These are phyloP conservation scores for Calonectria hawksworthii DNA, from an alignment of 2,329 filamentous ascomycete genomes.

Conservation along the genomic window DNA sequence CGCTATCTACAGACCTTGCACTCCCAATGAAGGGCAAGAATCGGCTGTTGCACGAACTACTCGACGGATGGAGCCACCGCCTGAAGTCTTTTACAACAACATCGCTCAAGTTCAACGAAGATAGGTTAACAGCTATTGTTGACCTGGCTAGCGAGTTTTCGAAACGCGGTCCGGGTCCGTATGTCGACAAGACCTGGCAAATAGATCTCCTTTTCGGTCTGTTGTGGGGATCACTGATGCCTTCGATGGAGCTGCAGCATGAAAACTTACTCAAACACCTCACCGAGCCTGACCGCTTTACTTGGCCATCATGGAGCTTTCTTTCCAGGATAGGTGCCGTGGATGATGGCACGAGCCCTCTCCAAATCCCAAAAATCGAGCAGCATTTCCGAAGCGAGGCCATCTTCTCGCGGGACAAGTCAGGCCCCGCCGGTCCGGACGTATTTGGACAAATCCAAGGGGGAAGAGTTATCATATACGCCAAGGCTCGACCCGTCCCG, in stretches of 20 bases:
- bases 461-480: background rate
- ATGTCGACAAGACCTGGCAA: background rate
- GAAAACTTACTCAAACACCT: background rate
- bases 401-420: background rate
- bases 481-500: background rate
- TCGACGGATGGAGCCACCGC: background rate
- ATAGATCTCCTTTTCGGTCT: background rate
- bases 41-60: background rate
- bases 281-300: background rate
- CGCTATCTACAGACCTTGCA: background rate
- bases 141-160: background rate
- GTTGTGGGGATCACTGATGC: background rate
- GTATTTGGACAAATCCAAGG: background rate
- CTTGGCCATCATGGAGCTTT: background rate
- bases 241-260: background rate
- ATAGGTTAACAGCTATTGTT: background rate
- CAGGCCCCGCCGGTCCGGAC: background rate
- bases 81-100: background rate
- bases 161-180: background rate
- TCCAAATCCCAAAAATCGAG: background rate
- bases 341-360: background rate
- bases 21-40: background rate
- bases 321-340: background rate
- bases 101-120: background rate
- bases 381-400: background rate